Base-by-base conservation (phyloP, 345 rosid genomes). In the Populus euphratica region DNA sequence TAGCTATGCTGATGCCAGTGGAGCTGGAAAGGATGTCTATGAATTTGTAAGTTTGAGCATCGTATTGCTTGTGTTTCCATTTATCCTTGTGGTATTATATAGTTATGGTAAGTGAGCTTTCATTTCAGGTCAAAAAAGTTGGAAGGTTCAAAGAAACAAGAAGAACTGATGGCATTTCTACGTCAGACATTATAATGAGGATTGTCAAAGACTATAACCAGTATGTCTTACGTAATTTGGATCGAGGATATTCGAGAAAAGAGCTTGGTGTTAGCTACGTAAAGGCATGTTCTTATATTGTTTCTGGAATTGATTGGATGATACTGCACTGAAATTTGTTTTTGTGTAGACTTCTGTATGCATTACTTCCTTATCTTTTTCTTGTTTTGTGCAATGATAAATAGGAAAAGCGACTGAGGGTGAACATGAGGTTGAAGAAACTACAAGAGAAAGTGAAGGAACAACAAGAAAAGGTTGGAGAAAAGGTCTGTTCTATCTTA, bases 261-360 rank as follows among this genome's bases (percentile, higher is more conserved):
- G 97, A 94, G 20, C 96, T 94, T 69, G 94, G 94, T 76, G 97
- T 94, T 76, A 94, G 98, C 90, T 94, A 81, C 73, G 98, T 94
- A 39, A 94, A 88, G 94, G 98, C 78, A 83, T 77, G 90, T 2
- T 54, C 68, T 56, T 69, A 35, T 29, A 56, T 72, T 50, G 14
- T 23, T n/a, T 59, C 11, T 59, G 64, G 67, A 50, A 50, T 36
- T 73, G 67, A 73, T 41, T 56, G 49, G 23, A 38, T 20, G 25
- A 29, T 52, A 8, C 27, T 39, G 13, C 38, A 11, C 8, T 1
- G 0, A 23, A 59, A 11, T 59, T 59, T 23, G 29, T 59, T 59
- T 59, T 59, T 9, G 64, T 52, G 59, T 59, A 5, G 5, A 21
- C 20, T 43, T 74, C 21, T 39, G 70, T 38, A 70, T 77, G 1